Percentiles rank a stretch among this genome's conserved stretches.
Evolutionary conservation across 495 filamentous ascomycete genomes (phyloP).

Genomic region (Pseudevernia furfuracea): DNA sequence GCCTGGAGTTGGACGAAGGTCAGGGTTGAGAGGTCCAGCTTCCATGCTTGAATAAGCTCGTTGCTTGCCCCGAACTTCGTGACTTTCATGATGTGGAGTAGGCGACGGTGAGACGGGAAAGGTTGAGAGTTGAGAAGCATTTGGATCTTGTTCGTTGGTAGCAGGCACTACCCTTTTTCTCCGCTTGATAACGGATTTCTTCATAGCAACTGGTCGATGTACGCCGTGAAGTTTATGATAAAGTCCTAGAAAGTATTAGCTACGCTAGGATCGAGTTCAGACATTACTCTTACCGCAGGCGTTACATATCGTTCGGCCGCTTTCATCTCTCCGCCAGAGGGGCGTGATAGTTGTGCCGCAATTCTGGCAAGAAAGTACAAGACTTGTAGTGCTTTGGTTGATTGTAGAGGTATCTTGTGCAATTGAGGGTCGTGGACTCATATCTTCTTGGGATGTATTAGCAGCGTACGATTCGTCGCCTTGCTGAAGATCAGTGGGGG

Average conservation of each 20-base stretch:
- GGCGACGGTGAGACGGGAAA: conserved; percentile 27
- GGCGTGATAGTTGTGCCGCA: conserved; percentile 96
- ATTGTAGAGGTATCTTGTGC: conserved; percentile 20
- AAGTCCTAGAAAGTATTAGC: conserved; percentile 54
- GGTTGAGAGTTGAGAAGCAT: conserved; percentile 18
- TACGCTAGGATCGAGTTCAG: not conserved
- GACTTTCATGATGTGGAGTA: conserved; percentile 34
- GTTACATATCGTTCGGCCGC: conserved; percentile 96
- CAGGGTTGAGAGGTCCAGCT: conserved; percentile 11
- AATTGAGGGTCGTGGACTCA: conserved; percentile 24
- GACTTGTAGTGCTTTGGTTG: conserved; percentile 45
- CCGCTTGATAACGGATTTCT: conserved; percentile 92
- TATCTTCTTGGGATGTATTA: conserved; percentile 22
- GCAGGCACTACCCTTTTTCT: conserved; percentile 93
- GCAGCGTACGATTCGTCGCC: conserved; percentile 19
- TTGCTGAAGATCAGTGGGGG: conserved; percentile 11
- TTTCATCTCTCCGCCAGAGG: conserved; percentile 89
- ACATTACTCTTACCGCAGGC: conserved; percentile 73
- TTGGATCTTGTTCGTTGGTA: conserved; percentile 42
- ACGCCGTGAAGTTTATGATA: conserved; percentile 95
- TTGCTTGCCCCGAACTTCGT: conserved; percentile 13
- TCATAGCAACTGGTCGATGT: conserved; percentile 91
- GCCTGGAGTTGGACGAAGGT: conserved; percentile 17
- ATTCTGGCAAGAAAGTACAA: conserved; percentile 92
- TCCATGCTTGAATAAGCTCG: conserved; percentile 16